Evolutionary conservation across 164 flowering plant genomes (phyloP).

Genomic region (Cinnamomum micranthum): DNA sequence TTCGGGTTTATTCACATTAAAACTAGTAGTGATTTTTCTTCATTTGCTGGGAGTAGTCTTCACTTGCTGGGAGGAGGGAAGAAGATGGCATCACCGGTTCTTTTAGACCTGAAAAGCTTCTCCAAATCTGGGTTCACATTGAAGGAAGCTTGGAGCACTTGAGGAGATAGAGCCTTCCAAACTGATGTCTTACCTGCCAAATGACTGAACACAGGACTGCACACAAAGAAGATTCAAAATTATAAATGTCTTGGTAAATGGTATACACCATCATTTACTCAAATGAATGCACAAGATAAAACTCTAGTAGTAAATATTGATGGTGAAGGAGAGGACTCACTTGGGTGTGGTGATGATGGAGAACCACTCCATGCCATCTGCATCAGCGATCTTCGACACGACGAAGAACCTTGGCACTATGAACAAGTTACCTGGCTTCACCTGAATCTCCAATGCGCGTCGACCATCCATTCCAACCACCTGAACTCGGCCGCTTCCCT

Average conservation of each 20-base stretch:
- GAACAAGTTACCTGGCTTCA: slow-evolving; percentile 62
- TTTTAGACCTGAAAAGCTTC: slow-evolving; percentile 57
- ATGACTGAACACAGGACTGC: slow-evolving; percentile 71
- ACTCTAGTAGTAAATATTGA: too few relatives aligned
- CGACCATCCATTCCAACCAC: slow-evolving; percentile 68
- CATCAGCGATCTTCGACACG: slow-evolving; percentile 62
- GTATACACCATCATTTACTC: too few relatives aligned
- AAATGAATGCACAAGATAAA: too few relatives aligned
- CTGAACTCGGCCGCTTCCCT: slow-evolving; percentile 82
- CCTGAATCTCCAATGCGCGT: slow-evolving; percentile 49
- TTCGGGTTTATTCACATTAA: not conserved
- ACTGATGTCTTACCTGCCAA: slow-evolving; percentile 63
- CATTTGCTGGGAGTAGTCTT: slow-evolving; percentile 43
- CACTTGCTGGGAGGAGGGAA: slow-evolving; percentile 56
- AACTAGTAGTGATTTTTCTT: not conserved
- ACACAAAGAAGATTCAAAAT: not conserved
- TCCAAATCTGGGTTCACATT: slow-evolving; percentile 50
- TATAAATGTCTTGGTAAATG: too few relatives aligned
- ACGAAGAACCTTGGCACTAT: slow-evolving; percentile 78
- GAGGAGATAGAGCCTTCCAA: slow-evolving; percentile 73
- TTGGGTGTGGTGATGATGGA: slow-evolving; percentile 73
- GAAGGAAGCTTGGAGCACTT: slow-evolving; percentile 66
- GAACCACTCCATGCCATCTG: slow-evolving; percentile 69
- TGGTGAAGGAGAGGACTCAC: slow-evolving; percentile 29
- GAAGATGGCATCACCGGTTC: slow-evolving; percentile 53